A percentile compares a stretch with the other conserved stretches of the same genome.
Conservation (phyloP, 345 rosid genomes). For the Aquilaria sinensis region DNA sequence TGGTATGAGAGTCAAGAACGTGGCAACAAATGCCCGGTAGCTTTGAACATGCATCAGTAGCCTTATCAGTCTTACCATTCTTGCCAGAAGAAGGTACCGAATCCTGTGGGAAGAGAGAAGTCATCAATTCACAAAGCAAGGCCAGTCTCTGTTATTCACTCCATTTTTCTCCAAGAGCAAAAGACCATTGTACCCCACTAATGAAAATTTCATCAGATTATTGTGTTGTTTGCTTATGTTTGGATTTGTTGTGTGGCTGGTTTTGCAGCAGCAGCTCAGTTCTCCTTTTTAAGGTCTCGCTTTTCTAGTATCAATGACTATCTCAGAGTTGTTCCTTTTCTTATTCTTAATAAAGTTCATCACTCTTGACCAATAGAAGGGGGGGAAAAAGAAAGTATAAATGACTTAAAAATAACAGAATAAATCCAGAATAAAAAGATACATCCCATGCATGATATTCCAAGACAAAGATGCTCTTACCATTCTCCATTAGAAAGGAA, state of each 20-base stretch:
- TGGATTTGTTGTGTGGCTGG: too few species aligned
- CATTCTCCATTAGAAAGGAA: slow-evolving; percentile 96
- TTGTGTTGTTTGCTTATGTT: too few species aligned
- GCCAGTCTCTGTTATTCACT: too few species aligned
- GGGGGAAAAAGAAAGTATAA: not conserved
- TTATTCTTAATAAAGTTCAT: not conserved
- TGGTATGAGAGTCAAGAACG: slow-evolving; percentile 85
- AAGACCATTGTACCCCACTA: too few species aligned
- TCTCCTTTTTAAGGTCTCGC: too few species aligned
- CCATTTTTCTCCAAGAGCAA: too few species aligned
- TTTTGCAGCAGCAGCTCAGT: too few species aligned
- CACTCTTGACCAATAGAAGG: too few species aligned
- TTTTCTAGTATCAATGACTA: too few species aligned
- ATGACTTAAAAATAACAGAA: not conserved
- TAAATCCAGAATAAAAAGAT: not conserved
- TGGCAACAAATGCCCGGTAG: slow-evolving; percentile 86
- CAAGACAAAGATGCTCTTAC: slow-evolving; percentile 30
- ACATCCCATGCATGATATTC: slow-evolving; percentile 1
- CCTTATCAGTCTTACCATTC: slow-evolving; percentile 89
- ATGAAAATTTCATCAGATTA: too few species aligned
- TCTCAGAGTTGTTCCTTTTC: not conserved
- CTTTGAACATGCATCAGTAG: slow-evolving; percentile 67
- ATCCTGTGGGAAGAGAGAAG: slow-evolving; percentile 46
- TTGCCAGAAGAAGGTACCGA: slow-evolving; percentile 93
- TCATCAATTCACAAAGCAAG: too few species aligned